Percentiles rank a stretch among this genome's conserved stretches.
These are phyloP conservation scores for Solanum chilense DNA, from an alignment of 257 asterid species.

Conservation along the genomic window DNA sequence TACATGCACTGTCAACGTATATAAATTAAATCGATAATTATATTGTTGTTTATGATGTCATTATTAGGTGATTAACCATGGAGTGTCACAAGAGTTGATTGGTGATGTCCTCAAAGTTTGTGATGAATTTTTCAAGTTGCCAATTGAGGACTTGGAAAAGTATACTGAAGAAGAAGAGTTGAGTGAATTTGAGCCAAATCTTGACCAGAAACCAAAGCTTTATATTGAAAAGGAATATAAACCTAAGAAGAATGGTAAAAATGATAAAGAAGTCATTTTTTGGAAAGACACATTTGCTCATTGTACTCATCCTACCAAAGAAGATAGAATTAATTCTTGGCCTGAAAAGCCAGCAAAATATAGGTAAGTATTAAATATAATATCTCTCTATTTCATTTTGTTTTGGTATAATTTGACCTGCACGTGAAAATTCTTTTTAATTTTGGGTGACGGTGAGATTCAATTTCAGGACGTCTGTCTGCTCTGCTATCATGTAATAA, in stretches of 20 bases:
- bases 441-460: too few relatives aligned
- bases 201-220: not conserved
- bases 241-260: not conserved
- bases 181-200: not conserved
- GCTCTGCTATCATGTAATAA: too few relatives aligned
- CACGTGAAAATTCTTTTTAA: too few relatives aligned
- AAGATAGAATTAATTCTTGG: not conserved
- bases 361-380: not conserved
- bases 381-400: not conserved
- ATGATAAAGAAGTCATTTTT: not conserved
- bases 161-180: not conserved
- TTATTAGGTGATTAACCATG: not conserved
- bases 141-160: not conserved
- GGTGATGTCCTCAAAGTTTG: not conserved
- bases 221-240: not conserved
- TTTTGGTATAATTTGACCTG: too few relatives aligned
- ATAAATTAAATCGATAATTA: not conserved
- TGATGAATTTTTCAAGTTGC: not conserved
- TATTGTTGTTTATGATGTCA: not conserved
- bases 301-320: not conserved
- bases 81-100: not conserved
- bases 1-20: too few relatives aligned
- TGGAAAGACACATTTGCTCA: constrained; percentile 4
- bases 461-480: too few relatives aligned
- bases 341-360: constrained; percentile 1